Evolutionary conservation across 2,329 filamentous ascomycete species (phyloP), one percentile per base, ranked within the genome.

Genomic region (Calonectria pseudoturangicola): DNA sequence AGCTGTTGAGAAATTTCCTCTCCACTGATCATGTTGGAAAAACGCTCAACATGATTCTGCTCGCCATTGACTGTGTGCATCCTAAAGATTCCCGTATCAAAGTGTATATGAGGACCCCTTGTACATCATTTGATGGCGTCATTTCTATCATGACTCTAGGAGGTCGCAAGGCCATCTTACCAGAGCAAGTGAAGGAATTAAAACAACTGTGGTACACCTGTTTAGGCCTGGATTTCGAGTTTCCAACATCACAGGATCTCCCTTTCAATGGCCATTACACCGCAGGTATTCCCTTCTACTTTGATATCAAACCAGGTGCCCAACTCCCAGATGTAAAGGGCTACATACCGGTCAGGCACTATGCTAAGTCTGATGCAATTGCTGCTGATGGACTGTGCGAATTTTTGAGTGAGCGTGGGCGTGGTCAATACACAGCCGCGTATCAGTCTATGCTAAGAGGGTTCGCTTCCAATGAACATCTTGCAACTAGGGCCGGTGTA

Each of bases 251-350:
- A 3, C 48, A 51, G 8, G 48, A 51, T 1, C 48, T 51, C 9
- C 48, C 48, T 51, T 51, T 51, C 5, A 51, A 51, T 30, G 48
- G 48, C 4, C 48, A 51, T 30, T 51, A 51, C 48, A 51, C 48
- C 8, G 48, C 48, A 8, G 48, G 48, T 16, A 16, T 51, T 1
- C 48, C 48, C 16, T 51, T 51, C 25, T 51, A 51, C 25, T 51
- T 51, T 4, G 48, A 51, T 6, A 51, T 51, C 2, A 51, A 51
- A 9, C 48, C 48, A 16, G 48, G 48, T 9, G 48, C 48, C 3
- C 1, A 8, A 7, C 6, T 16, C 1, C 48, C 48, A 8, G 48
- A 51, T 30, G 13, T 51, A 15, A 51, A 51, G 48, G 48, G 48
- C 3, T 51, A 51, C 30, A 51, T 51, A 28, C 48, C 48, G 10